A percentile compares a stretch with the other conserved stretches of the same genome.
These are phyloP conservation scores for Strobilomyces echinocephalus DNA, from an alignment of 768 basidiomycete genomes.

Conservation along the genomic window DNA sequence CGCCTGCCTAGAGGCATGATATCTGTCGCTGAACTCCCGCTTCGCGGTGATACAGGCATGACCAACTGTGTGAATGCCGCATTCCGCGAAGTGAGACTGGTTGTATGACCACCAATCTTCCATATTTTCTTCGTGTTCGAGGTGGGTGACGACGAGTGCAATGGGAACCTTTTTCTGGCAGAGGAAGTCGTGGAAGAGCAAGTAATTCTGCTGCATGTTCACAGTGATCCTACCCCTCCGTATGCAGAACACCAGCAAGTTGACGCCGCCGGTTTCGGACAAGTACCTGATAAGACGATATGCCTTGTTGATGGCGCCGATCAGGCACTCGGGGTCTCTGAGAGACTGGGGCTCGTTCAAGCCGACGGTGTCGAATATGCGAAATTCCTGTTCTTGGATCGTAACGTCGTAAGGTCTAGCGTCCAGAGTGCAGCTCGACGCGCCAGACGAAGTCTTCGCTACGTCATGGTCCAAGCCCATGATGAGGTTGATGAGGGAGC, in stretches of 20 bases:
- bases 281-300: conserved; percentile 33
- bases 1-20: conserved; percentile 18
- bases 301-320: conserved; percentile 30
- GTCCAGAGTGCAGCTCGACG: conserved; percentile 33
- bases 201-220: conserved; percentile 28
- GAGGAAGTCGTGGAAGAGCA: conserved; percentile 31
- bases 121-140: conserved; percentile 34
- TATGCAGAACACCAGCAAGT: conserved; percentile 38
- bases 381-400: conserved; percentile 15
- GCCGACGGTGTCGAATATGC: conserved; percentile 34
- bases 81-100: conserved; percentile 14
- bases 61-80: conserved; percentile 21
- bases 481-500: conserved; percentile 41
- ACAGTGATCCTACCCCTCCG: conserved; percentile 30
- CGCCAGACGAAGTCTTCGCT: conserved; percentile 29
- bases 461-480: conserved; percentile 15
- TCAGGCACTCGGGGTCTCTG: conserved; percentile 22
- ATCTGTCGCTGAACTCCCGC: conserved; percentile 24
- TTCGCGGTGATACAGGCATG: conserved; percentile 35
- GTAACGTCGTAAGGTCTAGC: conserved; percentile 25
- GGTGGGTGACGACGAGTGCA: conserved; percentile 32
- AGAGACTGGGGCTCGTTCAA: conserved; percentile 28
- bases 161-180: conserved; percentile 31
- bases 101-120: conserved; percentile 34
- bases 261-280: conserved; percentile 32